Conservation (phyloP, 257 asterid species). For the Nicotiana noctiflora region DNA sequence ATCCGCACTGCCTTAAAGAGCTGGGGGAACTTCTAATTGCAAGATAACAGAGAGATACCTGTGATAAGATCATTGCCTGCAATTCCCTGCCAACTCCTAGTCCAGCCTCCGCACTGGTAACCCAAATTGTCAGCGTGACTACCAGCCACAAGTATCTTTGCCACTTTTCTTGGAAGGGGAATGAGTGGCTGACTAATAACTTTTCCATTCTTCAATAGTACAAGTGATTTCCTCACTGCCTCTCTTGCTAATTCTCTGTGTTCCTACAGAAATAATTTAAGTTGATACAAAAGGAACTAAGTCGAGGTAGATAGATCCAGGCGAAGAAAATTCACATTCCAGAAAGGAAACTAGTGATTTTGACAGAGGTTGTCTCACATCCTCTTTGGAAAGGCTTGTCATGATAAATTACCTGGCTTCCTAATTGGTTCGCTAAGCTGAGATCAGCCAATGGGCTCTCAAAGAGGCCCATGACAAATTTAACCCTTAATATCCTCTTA, state of each 20-base stretch:
- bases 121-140: conserved; percentile 19
- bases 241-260: conserved; percentile 24
- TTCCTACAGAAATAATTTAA: conserved; percentile 1
- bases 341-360: not conserved
- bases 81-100: conserved; percentile 12
- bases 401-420: conserved; percentile 18
- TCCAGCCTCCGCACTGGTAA: conserved; percentile 19
- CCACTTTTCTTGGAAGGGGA: conserved; percentile 19
- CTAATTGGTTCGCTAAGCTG: conserved; percentile 21
- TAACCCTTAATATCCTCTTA: conserved; percentile 28
- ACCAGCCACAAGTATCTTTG: conserved; percentile 20
- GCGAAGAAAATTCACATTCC: not conserved
- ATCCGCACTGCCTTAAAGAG: not conserved
- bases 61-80: conserved; percentile 5
- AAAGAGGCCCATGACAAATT: conserved; percentile 29
- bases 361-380: not conserved
- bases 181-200: conserved; percentile 1
- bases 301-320: not conserved
- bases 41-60: conserved; percentile 1
- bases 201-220: conserved; percentile 23
- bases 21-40: not conserved
- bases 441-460: conserved; percentile 29
- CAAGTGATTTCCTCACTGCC: conserved; percentile 26
- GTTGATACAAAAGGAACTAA: not conserved
- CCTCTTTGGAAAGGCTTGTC: not conserved